phyloP scores from a whole-genome alignment of 2,329 filamentous ascomycete genomes.

The Pseudogymnoascus sp. region DNA sequence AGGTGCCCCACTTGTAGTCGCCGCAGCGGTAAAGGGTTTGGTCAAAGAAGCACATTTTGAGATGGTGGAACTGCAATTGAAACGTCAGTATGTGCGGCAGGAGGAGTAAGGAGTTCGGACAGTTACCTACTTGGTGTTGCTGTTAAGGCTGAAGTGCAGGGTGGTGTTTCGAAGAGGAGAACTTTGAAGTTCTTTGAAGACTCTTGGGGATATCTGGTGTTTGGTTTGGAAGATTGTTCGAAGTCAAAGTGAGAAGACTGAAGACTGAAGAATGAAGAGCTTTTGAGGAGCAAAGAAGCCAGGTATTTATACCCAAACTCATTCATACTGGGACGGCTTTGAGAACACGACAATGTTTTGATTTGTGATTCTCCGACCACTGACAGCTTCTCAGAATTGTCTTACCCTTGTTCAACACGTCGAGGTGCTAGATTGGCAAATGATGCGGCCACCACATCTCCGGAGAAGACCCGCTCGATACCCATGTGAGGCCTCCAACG shows the following conservation, averaged over 20 bases:
- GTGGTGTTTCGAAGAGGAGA: constrained; percentile 15
- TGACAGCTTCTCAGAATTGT: constrained; percentile 5
- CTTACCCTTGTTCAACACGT: constrained; percentile 11
- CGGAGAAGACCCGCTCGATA: constrained; percentile 8
- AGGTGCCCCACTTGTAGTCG: constrained; percentile 92
- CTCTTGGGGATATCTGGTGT: constrained; percentile 14
- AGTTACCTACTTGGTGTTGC: constrained; percentile 18
- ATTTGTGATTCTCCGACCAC: background rate
- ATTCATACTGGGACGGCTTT: background rate
- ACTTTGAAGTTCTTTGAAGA: constrained; percentile 18
- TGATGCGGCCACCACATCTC: background rate
- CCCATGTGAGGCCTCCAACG: constrained; percentile 2
- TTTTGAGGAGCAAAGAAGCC: background rate
- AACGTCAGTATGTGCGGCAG: constrained; percentile 13
- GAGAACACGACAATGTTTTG: constrained; percentile 5
- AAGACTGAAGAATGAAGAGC: constrained; percentile 9
- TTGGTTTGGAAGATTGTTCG: constrained; percentile 19
- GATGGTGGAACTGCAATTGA: constrained; percentile 15
- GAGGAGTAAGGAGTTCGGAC: constrained; percentile 20
- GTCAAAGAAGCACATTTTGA: constrained; percentile 91
- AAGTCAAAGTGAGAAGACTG: constrained; percentile 16
- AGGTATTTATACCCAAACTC: constrained; percentile 12
- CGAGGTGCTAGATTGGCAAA: background rate
- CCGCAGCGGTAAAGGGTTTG: constrained; percentile 79
- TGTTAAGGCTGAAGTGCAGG: constrained; percentile 16